Evolutionary conservation across 169 alveolate genomes (phyloP), one percentile per base, ranked within the genome.

Genomic region (Plasmodium yoelii): DNA sequence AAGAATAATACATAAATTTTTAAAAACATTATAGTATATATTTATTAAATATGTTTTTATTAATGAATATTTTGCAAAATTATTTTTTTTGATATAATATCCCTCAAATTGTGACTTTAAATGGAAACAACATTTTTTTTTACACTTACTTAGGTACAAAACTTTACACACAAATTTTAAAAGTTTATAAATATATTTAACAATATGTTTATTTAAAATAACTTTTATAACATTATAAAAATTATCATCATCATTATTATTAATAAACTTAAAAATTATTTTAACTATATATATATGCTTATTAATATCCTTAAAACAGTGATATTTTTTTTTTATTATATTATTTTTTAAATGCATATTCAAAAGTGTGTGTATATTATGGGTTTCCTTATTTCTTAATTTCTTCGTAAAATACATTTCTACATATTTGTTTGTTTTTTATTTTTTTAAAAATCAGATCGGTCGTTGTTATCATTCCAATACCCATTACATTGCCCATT

Each of bases 1-100:
- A 12, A 73, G 19, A 19, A 46, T 26, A 24, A 2, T 10, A 9
- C 19, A 39, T 10, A 56, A 13, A 22, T 73, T 47, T 8, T 22
- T 22, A 61, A 57, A 73, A 15, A 73, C 24, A 28, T 10, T 57
- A 15, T 28, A 5, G 47, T 73, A 73, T 24, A 61, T 57, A 18
- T 64, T 39, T 55, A 73, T 73, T 64, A 73, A 55, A 28, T 57
- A 64, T 5, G 59, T 22, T 57, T 49, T 73, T 55, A 39, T 73
- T 46, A 73, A 56, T 51, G 44, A 46, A 73, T 18, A 73, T 51
- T 46, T 19, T n/a, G 34, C 10, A 42, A 60, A 1, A 15, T 42
- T 53, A 13, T 44, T 26, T 71, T 34, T 5, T 8, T 51, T 46
- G 51, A 18, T 60, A 28, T 71, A 55, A 28, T 44, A 26, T n/a